Evolutionary conservation across 345 rosid genomes (phyloP).

Genomic region (Viola odorata): DNA sequence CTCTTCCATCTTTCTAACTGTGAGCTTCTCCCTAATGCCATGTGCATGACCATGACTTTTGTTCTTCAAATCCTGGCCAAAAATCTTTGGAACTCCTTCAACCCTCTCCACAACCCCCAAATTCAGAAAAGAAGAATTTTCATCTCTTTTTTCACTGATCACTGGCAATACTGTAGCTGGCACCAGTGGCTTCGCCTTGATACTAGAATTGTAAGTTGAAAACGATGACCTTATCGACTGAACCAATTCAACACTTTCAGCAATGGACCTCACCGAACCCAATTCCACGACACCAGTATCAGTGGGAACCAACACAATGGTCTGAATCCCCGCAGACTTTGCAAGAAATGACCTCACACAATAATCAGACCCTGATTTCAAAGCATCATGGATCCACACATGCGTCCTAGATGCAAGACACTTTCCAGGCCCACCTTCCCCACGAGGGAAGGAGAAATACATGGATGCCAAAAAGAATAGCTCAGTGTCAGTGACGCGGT

Average conservation of each 20-base stretch:
- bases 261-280: constrained; percentile 78
- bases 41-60: constrained; percentile 30
- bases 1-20: constrained; percentile 79
- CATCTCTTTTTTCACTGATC: constrained; percentile 39
- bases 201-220: constrained; percentile 34
- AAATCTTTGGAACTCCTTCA: constrained; percentile 56
- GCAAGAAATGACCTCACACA: constrained; percentile 83
- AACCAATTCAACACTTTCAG: constrained; percentile 59
- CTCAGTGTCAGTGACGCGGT: constrained; percentile 89
- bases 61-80: constrained; percentile 65
- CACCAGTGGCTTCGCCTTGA: constrained; percentile 30
- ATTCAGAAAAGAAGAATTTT: constrained; percentile 29
- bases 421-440: constrained; percentile 88
- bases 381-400: constrained; percentile 58
- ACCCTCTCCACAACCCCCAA: constrained; percentile 40
- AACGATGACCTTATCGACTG: constrained; percentile 49
- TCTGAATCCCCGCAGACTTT: constrained; percentile 73
- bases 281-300: constrained; percentile 89
- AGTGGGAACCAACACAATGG: constrained; percentile 76
- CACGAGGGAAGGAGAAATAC: constrained; percentile 91
- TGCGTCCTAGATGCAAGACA: constrained; percentile 75
- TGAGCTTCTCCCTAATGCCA: constrained; percentile 74
- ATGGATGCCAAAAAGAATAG: constrained; percentile 88
- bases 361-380: constrained; percentile 48
- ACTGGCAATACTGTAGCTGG: constrained; percentile 18